Conservation (phyloP, 73 alveolate genomes). For the Paramecium caudatum region DNA sequence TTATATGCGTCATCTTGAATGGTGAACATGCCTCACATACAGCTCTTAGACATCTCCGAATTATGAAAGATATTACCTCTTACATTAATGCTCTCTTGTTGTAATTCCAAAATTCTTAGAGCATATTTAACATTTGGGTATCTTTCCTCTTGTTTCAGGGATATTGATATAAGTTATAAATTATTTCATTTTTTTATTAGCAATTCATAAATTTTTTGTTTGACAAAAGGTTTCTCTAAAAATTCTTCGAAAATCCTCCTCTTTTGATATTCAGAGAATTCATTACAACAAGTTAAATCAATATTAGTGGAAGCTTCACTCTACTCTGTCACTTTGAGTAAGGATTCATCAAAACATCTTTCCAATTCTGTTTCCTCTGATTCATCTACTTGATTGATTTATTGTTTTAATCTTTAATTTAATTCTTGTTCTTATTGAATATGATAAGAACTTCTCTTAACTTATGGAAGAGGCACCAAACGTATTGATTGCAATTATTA, state of each 20-base stretch:
- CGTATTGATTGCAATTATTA: conserved; percentile 19
- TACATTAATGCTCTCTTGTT: conserved; percentile 44
- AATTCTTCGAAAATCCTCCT: conserved; percentile 55
- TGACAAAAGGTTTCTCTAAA: conserved; percentile 44
- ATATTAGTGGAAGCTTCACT: conserved; percentile 52
- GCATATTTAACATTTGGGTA: background rate
- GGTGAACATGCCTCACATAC: conserved; percentile 62
- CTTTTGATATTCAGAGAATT: conserved; percentile 22
- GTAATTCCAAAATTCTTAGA: background rate
- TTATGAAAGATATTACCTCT: conserved; percentile 3
- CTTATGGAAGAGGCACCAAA: conserved; percentile 17
- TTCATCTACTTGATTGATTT: conserved; percentile 45
- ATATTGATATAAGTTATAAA: conserved; percentile 27
- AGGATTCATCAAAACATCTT: conserved; percentile 61
- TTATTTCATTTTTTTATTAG: conserved; percentile 40
- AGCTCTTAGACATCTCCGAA: conserved; percentile 39
- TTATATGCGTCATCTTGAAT: background rate
- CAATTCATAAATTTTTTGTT: conserved; percentile 19
- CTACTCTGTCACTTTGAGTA: background rate
- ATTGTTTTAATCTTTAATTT: background rate
- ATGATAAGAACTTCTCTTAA: background rate
- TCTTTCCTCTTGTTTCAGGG: background rate
- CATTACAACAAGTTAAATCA: conserved; percentile 67
- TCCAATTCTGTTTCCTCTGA: conserved; percentile 32
- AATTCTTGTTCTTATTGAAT: conserved; percentile 26